Percentiles rank a stretch among this genome's conserved stretches.
Evolutionary conservation across 2,329 filamentous ascomycete species (phyloP).

Genomic region (Clarireedia hainanense): DNA sequence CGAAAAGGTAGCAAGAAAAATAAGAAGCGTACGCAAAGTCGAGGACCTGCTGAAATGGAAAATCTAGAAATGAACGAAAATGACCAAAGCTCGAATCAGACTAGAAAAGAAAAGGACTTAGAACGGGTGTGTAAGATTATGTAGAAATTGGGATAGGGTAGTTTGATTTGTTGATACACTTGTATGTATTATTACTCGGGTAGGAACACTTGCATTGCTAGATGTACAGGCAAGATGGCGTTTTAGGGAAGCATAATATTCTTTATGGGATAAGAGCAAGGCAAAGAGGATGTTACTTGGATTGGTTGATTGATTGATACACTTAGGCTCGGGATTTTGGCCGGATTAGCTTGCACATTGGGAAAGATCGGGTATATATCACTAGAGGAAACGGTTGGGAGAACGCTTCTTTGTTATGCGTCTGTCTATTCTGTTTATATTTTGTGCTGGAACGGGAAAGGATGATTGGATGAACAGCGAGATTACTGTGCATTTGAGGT

Average conservation of each 20-base stretch:
- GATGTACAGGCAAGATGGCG: background rate
- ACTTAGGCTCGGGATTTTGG: too few relatives aligned
- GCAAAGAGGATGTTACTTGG: too few relatives aligned
- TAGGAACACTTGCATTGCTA: background rate
- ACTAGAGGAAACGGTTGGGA: too few relatives aligned
- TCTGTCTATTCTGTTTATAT: too few relatives aligned
- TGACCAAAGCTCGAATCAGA: slow-evolving; percentile 11
- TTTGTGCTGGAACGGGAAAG: too few relatives aligned
- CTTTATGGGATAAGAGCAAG: too few relatives aligned
- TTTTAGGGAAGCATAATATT: background rate
- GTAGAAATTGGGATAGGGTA: slow-evolving; percentile 24
- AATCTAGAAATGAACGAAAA: slow-evolving; percentile 17
- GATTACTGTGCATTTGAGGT: too few relatives aligned
- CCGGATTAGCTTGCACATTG: too few relatives aligned
- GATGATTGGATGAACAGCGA: too few relatives aligned
- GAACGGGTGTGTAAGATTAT: slow-evolving; percentile 44
- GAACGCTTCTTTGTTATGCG: too few relatives aligned
- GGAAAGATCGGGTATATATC: too few relatives aligned
- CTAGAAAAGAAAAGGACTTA: slow-evolving; percentile 27
- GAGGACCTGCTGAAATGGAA: slow-evolving; percentile 16
- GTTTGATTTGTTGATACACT: background rate
- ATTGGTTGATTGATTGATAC: too few relatives aligned
- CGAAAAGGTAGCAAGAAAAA: slow-evolving; percentile 8
- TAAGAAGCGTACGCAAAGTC: slow-evolving; percentile 23
- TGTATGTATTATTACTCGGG: background rate